Evolutionary conservation across 1,284 basidiomycete species (phyloP), one percentile per base, ranked within the genome.

Genomic region (Ustilago trichophora): DNA sequence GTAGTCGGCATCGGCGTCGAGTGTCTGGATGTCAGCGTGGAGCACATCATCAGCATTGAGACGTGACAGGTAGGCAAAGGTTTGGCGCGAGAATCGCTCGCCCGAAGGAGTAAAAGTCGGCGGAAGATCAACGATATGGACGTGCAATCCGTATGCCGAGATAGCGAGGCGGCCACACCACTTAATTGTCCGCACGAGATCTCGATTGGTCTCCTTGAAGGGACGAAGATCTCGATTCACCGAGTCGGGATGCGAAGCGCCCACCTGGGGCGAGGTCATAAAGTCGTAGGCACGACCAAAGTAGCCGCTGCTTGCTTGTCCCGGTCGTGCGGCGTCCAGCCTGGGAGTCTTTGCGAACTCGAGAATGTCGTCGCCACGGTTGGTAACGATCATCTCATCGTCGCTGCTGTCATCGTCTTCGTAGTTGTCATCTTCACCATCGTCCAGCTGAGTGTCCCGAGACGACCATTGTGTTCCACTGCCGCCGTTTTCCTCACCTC

Each of bases 151-250:
- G 38, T 69, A 69, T 1, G 78, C 77, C 4, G 75, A 77, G 45
- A 80, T 77, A 13, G 78, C 75, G 22, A 80, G 64, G n/a, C 75
- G 72, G n/a, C 72, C 66, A 15, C 76, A 77, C 77, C 78, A 80
- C 42, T 77, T 77, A 62, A 80, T 72, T 9, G 72, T 80, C 21
- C 64, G 59, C 6, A 80, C 67, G 19, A 78, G 47, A 21, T 60
- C 64, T 18, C 49, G 53, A 11, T 62, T 59, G 22, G 52, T 66
- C 35, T 74, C 67, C 25, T 49, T 45, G 48, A 62, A 50, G 7
- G 57, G 42, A 33, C 37, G 35, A 7, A 47, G 45, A 33, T 55
- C 45, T 16, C 46, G 58, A 8, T 42, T 29, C 21, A 34, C 31
- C 0, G 37, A 21, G 38, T 31, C 38, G 10, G 59, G 42, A 8